Evolutionary conservation across 176 grass and related monocot species (phyloP).

Genomic region (Luzula sylvatica): DNA sequence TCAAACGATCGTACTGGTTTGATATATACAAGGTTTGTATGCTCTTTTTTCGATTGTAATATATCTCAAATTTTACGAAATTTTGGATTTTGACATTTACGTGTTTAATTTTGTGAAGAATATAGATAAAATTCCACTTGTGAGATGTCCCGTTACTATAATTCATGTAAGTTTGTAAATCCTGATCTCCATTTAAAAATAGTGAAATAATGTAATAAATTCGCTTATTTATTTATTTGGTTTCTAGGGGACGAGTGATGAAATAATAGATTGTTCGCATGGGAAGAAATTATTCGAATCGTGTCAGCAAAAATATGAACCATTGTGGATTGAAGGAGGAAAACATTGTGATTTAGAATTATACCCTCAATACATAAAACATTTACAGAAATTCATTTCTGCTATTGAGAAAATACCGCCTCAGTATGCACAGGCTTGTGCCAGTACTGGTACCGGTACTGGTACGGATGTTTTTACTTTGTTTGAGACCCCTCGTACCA

Average conservation of each 20-base stretch:
- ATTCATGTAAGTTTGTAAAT: constrained; percentile 69
- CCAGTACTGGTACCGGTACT: constrained; percentile 14
- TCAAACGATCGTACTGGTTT: constrained; percentile 92
- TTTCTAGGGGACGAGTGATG: constrained; percentile 69
- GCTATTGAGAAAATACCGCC: constrained; percentile 38
- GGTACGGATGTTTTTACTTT: no score
- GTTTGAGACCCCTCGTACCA: constrained; percentile 33
- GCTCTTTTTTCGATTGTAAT: no score
- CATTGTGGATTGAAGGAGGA: constrained; percentile 84
- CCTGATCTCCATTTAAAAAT: not conserved
- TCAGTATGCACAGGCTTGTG: not conserved
- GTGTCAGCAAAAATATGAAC: constrained; percentile 82
- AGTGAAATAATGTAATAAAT: not conserved
- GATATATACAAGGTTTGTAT: constrained; percentile 98
- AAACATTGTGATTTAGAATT: constrained; percentile 67
- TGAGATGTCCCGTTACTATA: constrained; percentile 70
- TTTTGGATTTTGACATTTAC: no score
- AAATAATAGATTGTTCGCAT: constrained; percentile 60
- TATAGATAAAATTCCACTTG: constrained; percentile 65
- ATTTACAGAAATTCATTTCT: constrained; percentile 66
- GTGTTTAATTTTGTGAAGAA: constrained; percentile 35
- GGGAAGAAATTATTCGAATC: constrained; percentile 79
- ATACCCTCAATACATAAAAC: constrained; percentile 67
- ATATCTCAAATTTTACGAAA: no score
- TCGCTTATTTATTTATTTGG: constrained; percentile 9